Evolutionary conservation across 805 yeast genomes (phyloP).

Genomic region (Metschnikowia dekortorum): DNA sequence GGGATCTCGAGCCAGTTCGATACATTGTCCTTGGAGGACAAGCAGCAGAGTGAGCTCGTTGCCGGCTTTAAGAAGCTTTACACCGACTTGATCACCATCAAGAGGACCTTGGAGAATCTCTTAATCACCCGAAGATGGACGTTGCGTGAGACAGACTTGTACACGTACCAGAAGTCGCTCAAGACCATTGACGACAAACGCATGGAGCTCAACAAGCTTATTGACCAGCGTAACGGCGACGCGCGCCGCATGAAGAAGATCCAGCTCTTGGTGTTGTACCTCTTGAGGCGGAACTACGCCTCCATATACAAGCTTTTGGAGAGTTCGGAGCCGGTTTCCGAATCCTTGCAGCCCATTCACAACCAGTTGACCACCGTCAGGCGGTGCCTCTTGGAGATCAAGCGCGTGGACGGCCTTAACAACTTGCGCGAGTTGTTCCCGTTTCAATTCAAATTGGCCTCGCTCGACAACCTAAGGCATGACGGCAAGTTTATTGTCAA

Average conservation of each 20-base stretch:
- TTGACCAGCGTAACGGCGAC: constrained; percentile 13
- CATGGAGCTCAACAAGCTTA: constrained; percentile 32
- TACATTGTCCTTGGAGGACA: constrained; percentile 18
- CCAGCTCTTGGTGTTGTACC: constrained; percentile 57
- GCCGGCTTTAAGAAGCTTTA: constrained; percentile 48
- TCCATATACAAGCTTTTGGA: constrained; percentile 84
- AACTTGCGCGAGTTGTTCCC: constrained; percentile 90
- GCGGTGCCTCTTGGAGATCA: constrained; percentile 82
- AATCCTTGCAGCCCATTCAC: constrained; percentile 87
- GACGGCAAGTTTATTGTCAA: constrained; percentile 93
- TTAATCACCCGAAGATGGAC: constrained; percentile 97
- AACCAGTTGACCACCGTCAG: constrained; percentile 91
- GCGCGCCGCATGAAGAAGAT: constrained; percentile 25
- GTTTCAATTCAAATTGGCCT: constrained; percentile 88
- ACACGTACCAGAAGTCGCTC: constrained; percentile 70
- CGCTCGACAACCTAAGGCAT: constrained; percentile 76
- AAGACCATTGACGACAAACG: constrained; percentile 71
- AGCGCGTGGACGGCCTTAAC: constrained; percentile 87
- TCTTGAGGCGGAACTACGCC: constrained; percentile 87
- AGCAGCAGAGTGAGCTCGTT: constrained; percentile 40
- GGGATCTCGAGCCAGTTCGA: constrained; percentile 23
- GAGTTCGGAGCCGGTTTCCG: constrained; percentile 92
- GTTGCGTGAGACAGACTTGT: constrained; percentile 90
- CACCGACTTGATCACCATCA: constrained; percentile 57
- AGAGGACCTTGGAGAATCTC: constrained; percentile 72